Base-by-base conservation (phyloP, 2,329 filamentous ascomycete genomes). In the Aureobasidium sp. region DNA sequence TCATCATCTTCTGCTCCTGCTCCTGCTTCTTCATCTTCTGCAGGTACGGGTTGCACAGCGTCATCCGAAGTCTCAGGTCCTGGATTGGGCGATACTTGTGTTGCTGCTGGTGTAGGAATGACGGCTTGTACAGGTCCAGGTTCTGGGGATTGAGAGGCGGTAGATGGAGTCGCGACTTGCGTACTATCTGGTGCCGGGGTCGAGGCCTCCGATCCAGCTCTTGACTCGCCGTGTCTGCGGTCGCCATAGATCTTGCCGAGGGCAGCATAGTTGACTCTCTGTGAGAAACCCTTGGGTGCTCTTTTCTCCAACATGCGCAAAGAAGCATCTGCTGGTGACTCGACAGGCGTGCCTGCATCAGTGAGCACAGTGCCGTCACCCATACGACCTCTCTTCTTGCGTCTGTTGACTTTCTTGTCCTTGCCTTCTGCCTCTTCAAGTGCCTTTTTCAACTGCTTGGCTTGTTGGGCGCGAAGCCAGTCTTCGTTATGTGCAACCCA, bases 401-500 rank as follows among this genome's bases (percentile, higher is more conserved):
- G 88, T 9, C 79, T 76, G 33, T 53, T 62, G 47, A 69, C 74
- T 48, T 74, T 76, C 20, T 70, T 68, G 23, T 74, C 40, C 74
- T 77, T 54, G 62, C 84, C 82, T 40, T 82, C 81, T 16, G 83
- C 84, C 68, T 86, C 84, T n/a, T 83, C 83, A n/a, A 89, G 77
- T 42, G 94, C 93, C 67, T 90, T 88, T 45, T 92, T 88, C 65
- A 97, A 91, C 9, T 92, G 85, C 78, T 96, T 97, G 67, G 93
- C 90, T 74, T 98, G 94, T 75, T 97, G 92, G 56, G 90, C 88
- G 11, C 95, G 92, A 45, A 99, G 85, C 88, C 95, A 99, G 71
- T 97, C 94, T 76, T 96, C 94, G 78, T 99, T 98, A 75, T 95
- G 91, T 67, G 95, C 95, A 50, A 97, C 90, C 96, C 96, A 99